These are phyloP conservation scores for Rhizopus stolonifer DNA, from an alignment of 371 early-diverging fungal genomes.

Conservation along the genomic window DNA sequence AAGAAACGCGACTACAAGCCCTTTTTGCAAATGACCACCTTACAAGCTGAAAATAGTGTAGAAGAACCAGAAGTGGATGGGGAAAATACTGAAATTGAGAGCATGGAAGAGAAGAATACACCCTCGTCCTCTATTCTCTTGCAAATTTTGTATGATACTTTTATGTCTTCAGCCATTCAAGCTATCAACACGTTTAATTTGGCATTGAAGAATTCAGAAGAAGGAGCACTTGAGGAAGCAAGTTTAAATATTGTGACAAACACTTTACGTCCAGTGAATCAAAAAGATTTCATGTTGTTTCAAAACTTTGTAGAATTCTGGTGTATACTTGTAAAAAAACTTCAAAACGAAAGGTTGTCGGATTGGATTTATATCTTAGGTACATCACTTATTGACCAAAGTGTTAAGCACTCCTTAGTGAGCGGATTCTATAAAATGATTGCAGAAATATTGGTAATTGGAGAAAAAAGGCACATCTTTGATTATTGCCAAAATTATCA, in stretches of 20 bases:
- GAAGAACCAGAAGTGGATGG: conserved; percentile 1
- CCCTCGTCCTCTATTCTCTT: neutral
- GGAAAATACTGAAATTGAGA: conserved; percentile 2
- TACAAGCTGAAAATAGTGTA: neutral
- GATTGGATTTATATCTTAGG: conserved; percentile 67
- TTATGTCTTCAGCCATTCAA: conserved; percentile 25
- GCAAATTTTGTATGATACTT: conserved; percentile 34
- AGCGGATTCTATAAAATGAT: conserved; percentile 78
- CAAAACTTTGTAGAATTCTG: conserved; percentile 71
- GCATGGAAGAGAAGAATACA: neutral
- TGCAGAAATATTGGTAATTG: conserved; percentile 47
- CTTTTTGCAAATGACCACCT: too few species aligned
- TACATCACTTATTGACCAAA: conserved; percentile 51
- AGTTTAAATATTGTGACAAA: conserved; percentile 9
- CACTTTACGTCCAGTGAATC: conserved; percentile 55
- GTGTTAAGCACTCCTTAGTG: conserved; percentile 60
- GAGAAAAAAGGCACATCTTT: conserved; percentile 46
- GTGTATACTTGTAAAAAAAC: conserved; percentile 53
- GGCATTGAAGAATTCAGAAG: conserved; percentile 20
- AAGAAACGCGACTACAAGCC: neutral
- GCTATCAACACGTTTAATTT: conserved; percentile 36
- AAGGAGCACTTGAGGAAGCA: conserved; percentile 7
- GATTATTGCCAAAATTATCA: conserved; percentile 16
- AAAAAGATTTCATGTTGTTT: conserved; percentile 68
- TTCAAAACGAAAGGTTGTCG: conserved; percentile 41